These are phyloP conservation scores for Berkeleyomyces rouxiae DNA, from an alignment of 2,329 filamentous ascomycete genomes.

Conservation along the genomic window DNA sequence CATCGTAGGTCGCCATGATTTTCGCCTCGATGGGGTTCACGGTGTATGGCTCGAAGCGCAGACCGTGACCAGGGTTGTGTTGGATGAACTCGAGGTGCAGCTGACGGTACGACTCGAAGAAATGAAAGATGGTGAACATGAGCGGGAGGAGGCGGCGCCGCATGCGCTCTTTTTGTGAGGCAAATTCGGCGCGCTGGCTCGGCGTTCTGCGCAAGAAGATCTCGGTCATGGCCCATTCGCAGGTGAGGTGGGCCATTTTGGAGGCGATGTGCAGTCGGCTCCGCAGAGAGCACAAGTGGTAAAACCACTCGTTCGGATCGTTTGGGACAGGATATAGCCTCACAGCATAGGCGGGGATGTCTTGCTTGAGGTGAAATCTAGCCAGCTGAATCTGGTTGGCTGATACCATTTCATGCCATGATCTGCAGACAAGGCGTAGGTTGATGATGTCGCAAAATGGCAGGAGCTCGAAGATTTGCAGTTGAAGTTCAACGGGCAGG, in stretches of 20 bases:
- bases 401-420: slow-evolving; percentile 42
- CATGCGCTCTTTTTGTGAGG: slow-evolving; percentile 46
- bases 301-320: slow-evolving; percentile 33
- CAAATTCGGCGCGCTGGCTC: slow-evolving; percentile 38
- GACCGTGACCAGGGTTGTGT: slow-evolving; percentile 33
- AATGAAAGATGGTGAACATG: slow-evolving; percentile 50
- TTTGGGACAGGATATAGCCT: slow-evolving; percentile 40
- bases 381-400: slow-evolving; percentile 44
- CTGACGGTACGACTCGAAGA: slow-evolving; percentile 47
- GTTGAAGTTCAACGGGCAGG: slow-evolving; percentile 44
- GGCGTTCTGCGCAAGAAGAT: slow-evolving; percentile 44
- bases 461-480: slow-evolving; percentile 43
- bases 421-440: slow-evolving; percentile 39
- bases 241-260: slow-evolving; percentile 45
- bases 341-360: slow-evolving; percentile 43
- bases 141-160: slow-evolving; percentile 45
- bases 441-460: slow-evolving; percentile 44
- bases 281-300: slow-evolving; percentile 48
- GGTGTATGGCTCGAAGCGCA: slow-evolving; percentile 38
- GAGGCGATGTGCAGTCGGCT: slow-evolving; percentile 47
- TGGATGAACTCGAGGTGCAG: slow-evolving; percentile 40
- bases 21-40: slow-evolving; percentile 44
- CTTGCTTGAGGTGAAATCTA: slow-evolving; percentile 41
- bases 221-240: slow-evolving; percentile 48
- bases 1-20: slow-evolving; percentile 49